Conservation (phyloP, 345 rosid species). For the Populus nigra region DNA sequence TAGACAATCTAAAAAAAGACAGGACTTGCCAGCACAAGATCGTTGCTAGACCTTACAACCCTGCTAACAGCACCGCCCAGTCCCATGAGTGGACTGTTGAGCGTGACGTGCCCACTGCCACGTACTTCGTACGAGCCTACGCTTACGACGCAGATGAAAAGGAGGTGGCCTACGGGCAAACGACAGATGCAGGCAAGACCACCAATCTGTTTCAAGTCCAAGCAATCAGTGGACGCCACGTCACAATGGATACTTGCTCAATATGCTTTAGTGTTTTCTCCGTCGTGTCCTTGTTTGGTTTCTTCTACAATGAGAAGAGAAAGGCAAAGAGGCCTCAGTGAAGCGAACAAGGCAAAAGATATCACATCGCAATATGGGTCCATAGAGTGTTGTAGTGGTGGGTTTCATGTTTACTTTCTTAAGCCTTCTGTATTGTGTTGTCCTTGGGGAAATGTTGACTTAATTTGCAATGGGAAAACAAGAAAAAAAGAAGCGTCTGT, state of each 20-base stretch:
- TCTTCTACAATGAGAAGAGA: constrained; percentile 55
- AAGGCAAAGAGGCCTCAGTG: constrained; percentile 30
- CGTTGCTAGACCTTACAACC: constrained; percentile 36
- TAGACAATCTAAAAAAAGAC: constrained; percentile 51
- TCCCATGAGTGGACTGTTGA: constrained; percentile 43
- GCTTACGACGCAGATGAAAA: constrained; percentile 29
- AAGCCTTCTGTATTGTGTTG: neutral
- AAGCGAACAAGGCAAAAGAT: neutral
- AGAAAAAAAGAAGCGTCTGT: neutral
- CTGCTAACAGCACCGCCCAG: constrained; percentile 24
- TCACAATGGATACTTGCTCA: constrained; percentile 50
- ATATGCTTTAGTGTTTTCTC: constrained; percentile 70
- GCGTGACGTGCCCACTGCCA: constrained; percentile 53
- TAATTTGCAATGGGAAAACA: neutral
- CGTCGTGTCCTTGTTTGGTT: constrained; percentile 43
- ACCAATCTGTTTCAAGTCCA: constrained; percentile 43
- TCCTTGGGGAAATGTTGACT: neutral
- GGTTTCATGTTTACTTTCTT: neutral
- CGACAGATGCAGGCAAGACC: constrained; percentile 34
- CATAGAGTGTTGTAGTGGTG: neutral
- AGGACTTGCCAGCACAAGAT: constrained; percentile 57
- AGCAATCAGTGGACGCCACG: constrained; percentile 55
- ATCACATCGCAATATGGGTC: neutral
- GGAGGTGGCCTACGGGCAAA: constrained; percentile 60
- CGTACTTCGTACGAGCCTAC: constrained; percentile 74